Evolutionary conservation across 176 grass and related monocot genomes (phyloP).

Genomic region (Triticum timopheevii): DNA sequence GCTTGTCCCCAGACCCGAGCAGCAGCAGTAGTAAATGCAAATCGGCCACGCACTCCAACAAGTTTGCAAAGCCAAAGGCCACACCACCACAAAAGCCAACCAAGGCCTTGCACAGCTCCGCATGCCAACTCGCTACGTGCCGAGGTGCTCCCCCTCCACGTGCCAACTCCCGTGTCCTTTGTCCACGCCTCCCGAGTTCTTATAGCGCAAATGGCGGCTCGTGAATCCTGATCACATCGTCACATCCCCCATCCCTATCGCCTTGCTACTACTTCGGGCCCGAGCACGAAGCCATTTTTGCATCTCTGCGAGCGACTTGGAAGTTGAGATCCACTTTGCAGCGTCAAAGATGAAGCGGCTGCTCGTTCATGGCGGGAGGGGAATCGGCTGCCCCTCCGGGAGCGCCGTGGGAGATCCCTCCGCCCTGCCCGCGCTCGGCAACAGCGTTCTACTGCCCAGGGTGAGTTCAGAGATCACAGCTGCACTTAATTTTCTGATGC

Average conservation of each 20-base stretch:
- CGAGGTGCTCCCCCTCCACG: conserved; percentile 5
- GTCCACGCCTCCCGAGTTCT: neutral
- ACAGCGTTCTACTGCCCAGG: conserved; percentile 1
- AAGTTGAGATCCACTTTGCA: neutral
- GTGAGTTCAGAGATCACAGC: conserved; percentile 1
- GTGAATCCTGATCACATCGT: neutral
- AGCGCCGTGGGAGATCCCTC: neutral
- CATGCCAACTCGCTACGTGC: conserved; percentile 28
- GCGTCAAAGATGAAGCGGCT: conserved; percentile 33
- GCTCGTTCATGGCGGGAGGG: conserved; percentile 25
- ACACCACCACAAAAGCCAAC: neutral
- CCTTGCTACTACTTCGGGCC: neutral
- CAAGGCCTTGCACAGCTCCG: neutral
- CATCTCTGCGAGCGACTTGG: neutral
- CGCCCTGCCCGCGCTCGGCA: neutral
- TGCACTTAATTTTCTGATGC: neutral
- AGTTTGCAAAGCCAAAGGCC: neutral
- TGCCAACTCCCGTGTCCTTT: neutral
- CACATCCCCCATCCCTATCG: neutral
- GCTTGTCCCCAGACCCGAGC: neutral
- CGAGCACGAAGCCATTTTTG: neutral
- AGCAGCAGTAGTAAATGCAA: neutral
- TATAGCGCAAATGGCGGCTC: conserved; percentile 13
- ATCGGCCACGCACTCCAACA: conserved; percentile 1
- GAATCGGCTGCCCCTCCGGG: neutral